A percentile compares a stretch with the other conserved stretches of the same genome.
These are phyloP conservation scores for Leucocoprinus birnbaumii DNA, from an alignment of 768 basidiomycete genomes.

Conservation along the genomic window DNA sequence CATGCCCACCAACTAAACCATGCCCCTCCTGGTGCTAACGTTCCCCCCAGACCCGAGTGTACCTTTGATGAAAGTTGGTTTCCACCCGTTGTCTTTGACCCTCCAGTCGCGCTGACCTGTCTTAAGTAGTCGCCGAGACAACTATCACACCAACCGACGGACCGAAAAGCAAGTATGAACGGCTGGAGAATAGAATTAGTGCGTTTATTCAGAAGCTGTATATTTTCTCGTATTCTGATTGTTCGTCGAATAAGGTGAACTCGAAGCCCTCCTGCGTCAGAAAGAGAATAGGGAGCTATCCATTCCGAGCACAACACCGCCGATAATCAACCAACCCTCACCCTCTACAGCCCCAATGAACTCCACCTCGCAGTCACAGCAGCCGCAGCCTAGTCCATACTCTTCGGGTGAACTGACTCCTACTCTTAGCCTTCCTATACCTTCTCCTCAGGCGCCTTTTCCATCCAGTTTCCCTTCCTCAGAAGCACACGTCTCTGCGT, in stretches of 20 bases:
- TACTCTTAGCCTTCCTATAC: constrained; percentile 21
- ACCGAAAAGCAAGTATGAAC: constrained; percentile 60
- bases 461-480: constrained; percentile 10
- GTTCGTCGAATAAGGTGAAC: constrained; percentile 52
- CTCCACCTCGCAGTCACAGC: background rate
- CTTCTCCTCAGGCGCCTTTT: constrained; percentile 20
- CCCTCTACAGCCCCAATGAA: background rate
- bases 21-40: constrained; percentile 49
- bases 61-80: constrained; percentile 62
- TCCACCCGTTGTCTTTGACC: constrained; percentile 4
- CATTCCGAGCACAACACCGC: background rate
- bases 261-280: constrained; percentile 63
- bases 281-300: constrained; percentile 33
- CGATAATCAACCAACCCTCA: background rate
- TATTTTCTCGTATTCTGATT: background rate
- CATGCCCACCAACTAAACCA: constrained; percentile 68
- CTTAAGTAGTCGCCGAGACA: constrained; percentile 36
- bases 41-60: constrained; percentile 62
- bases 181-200: constrained; percentile 69
- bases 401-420: constrained; percentile 10
- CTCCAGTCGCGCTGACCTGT: background rate
- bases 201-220: constrained; percentile 20
- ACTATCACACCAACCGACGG: constrained; percentile 37
- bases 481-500: constrained; percentile 12
- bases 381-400: constrained; percentile 3